Evolutionary conservation across 805 yeast species (phyloP), one percentile per base, ranked within the genome.

Genomic region (Candida insectorum): DNA sequence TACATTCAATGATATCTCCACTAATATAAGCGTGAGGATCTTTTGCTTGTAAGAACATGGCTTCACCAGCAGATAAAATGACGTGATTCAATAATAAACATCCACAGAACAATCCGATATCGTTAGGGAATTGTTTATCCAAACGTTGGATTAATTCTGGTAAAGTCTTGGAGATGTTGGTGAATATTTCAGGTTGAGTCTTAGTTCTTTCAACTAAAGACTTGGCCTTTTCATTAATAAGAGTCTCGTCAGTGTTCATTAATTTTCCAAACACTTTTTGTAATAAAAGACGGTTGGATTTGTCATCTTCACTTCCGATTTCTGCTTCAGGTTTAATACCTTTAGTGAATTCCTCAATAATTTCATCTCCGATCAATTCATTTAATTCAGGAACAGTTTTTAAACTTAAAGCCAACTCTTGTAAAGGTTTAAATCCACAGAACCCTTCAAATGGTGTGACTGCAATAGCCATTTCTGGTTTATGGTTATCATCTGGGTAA

Each of bases 401-500:
- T 50, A 93, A 71, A 42, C 85, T 79, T 28, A 67, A 67, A 30
- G 81, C 81, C 47, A 93, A 74, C 62, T 88, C 83, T 22, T 69
- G 72, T 51, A 89, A 74, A 14, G 98, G 98, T 56, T 93, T 82
- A 70, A 93, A 93, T 0, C 98, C 98, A 63, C 98, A 93, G 65
- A 93, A 91, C 0, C 97, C 97, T 68, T 93, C 97, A 51, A 93
- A 93, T 40, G 78, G 85, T 15, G 97, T 89, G 34, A 93, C 80
- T 6, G 98, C 98, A 53, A 93, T 78, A 31, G 98, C 97, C 98
- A 93, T 93, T 62, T 93, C 98, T n/a, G 98, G 98, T 69, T 93
- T 93, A 65, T 93, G 98, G 69, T 93, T 93, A 58, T 82, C 95
- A 65, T 93, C 98, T 3, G 97, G 97, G 59, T 93, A 93, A 65